Evolutionary conservation across 495 filamentous ascomycete genomes (phyloP).

Genomic region (Pseudomonodictys pantanalensis): DNA sequence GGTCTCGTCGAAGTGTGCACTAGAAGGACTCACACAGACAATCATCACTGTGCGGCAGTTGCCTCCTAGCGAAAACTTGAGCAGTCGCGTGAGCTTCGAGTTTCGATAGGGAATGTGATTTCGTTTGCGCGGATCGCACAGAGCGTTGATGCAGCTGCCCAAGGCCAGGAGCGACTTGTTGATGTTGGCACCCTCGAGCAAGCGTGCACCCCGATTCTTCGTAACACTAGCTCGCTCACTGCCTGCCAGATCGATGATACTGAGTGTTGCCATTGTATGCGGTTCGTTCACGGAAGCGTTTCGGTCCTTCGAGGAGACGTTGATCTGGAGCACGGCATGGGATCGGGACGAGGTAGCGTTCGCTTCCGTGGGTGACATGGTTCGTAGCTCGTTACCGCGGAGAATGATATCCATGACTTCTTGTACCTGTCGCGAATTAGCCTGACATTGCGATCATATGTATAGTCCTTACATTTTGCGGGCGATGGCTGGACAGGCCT

Average conservation of each 20-base stretch:
- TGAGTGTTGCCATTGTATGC: conserved; percentile 94
- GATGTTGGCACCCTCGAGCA: conserved; percentile 96
- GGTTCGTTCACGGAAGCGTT: conserved; percentile 93
- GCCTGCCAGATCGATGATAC: conserved; percentile 95
- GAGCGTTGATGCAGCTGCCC: conserved; percentile 97
- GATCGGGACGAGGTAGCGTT: conserved; percentile 98
- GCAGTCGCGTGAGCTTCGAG: conserved; percentile 90
- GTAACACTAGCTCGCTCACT: conserved; percentile 96
- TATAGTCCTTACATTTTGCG: conserved; percentile 62
- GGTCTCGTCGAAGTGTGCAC: conserved; percentile 96
- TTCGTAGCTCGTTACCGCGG: conserved; percentile 87
- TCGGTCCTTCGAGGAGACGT: conserved; percentile 87
- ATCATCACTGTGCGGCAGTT: conserved; percentile 99
- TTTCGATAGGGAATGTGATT: conserved; percentile 98
- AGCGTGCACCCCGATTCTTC: conserved; percentile 88
- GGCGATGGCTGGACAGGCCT: conserved; percentile 87
- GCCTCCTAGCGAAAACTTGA: conserved; percentile 95
- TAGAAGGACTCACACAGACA: conserved; percentile 95
- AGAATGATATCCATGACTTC: conserved; percentile 99
- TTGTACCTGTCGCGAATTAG: conserved; percentile 46
- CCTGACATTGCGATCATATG: no score
- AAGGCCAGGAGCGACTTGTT: conserved; percentile 96
- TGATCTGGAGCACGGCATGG: conserved; percentile 98
- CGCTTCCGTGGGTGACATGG: conserved; percentile 94
- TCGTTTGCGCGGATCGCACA: conserved; percentile 88